A percentile compares a stretch with the other conserved stretches of the same genome.
Conservation (phyloP, 805 yeast species). For the Pichia insulana region DNA sequence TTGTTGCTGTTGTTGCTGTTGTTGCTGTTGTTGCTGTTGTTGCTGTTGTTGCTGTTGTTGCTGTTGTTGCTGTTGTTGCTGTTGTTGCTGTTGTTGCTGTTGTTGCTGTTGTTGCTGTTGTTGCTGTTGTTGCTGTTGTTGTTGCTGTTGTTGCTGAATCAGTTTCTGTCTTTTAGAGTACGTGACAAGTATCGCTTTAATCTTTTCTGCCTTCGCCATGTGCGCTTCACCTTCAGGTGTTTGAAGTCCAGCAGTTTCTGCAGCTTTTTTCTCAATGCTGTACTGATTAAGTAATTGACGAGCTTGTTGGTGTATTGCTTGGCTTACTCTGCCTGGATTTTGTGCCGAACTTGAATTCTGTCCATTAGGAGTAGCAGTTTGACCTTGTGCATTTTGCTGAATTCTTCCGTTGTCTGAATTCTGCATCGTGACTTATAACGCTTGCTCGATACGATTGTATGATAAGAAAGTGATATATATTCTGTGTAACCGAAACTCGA, state of each 20-base stretch:
- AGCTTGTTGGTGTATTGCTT: conserved; percentile 42
- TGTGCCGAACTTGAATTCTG: conserved; percentile 10
- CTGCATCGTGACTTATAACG: too few relatives aligned
- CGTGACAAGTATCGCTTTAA: conserved; percentile 50
- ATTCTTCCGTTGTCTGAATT: neutral
- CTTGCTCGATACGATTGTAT: too few relatives aligned
- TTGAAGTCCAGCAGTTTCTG: conserved; percentile 51
- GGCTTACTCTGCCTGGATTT: conserved; percentile 9
- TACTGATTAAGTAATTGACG: conserved; percentile 54
- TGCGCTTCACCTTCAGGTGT: conserved; percentile 58
- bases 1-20: conserved; percentile 1
- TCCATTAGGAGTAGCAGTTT: conserved; percentile 8
- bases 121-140: conserved; percentile 16
- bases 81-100: conserved; percentile 9
- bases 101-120: conserved; percentile 9
- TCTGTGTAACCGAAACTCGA: too few relatives aligned
- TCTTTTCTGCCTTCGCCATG: conserved; percentile 51
- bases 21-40: conserved; percentile 3
- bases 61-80: conserved; percentile 12
- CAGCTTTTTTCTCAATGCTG: conserved; percentile 50
- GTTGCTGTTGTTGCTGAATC: conserved; percentile 25
- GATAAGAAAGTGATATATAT: too few relatives aligned
- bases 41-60: conserved; percentile 6
- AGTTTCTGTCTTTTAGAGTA: conserved; percentile 24
- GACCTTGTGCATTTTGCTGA: conserved; percentile 2